Conservation (phyloP, 2,329 filamentous ascomycete genomes). For the Akanthomyces dipterigenus region DNA sequence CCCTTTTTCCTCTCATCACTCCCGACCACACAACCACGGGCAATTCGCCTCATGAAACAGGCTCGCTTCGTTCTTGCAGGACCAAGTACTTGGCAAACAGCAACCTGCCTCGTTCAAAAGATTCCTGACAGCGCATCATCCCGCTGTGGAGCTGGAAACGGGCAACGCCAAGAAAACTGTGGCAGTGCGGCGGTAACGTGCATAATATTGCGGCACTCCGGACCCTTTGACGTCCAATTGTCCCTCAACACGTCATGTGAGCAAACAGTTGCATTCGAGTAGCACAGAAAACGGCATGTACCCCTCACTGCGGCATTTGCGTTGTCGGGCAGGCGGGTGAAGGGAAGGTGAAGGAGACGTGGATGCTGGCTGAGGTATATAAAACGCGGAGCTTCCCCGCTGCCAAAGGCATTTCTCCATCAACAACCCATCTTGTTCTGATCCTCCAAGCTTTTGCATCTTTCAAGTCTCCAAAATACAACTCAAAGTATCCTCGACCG, state of each 20-base stretch:
- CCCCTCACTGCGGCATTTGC: constrained; percentile 2
- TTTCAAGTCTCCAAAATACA: neutral
- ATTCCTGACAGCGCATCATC: neutral
- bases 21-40: neutral
- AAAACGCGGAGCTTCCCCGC: neutral
- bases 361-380: neutral
- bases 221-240: neutral
- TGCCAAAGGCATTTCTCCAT: too few species aligned
- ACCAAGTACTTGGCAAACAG: neutral
- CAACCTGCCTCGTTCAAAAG: neutral
- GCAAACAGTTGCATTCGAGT: neutral
- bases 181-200: constrained; percentile 2
- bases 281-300: neutral
- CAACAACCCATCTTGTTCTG: neutral
- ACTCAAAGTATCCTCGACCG: neutral
- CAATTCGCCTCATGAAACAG: neutral
- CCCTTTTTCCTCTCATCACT: neutral
- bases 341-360: neutral
- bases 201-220: constrained; percentile 5
- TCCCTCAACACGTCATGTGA: neutral
- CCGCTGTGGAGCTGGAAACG: neutral
- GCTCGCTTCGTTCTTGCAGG: neutral
- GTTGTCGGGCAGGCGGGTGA: neutral
- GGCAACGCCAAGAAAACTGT: neutral
- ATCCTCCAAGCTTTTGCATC: neutral